phyloP scores from a whole-genome alignment of 2,329 filamentous ascomycete genomes.

The Penicillium sumatraense region DNA sequence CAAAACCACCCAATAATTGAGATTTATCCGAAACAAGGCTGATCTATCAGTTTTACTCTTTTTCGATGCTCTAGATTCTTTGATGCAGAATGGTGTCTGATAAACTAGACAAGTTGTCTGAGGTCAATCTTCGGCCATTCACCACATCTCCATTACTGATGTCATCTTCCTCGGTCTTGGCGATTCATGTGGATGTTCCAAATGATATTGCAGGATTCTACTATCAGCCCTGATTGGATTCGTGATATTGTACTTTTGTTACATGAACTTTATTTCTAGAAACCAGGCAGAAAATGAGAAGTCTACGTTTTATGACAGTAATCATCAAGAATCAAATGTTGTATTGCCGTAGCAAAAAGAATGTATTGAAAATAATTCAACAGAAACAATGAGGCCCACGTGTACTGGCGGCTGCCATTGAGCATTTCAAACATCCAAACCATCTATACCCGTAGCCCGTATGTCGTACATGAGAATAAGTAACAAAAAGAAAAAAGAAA shows the following conservation, averaged over 20 bases:
- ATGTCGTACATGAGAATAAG: constrained; percentile 6
- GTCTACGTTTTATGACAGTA: not conserved
- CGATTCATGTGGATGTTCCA: no score
- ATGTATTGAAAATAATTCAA: constrained; percentile 4
- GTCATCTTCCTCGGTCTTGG: not conserved
- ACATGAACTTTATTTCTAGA: no score
- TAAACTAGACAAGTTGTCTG: no score
- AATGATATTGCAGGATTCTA: no score
- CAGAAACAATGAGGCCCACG: constrained; percentile 5
- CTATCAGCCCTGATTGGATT: no score
- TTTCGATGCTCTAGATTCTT: no score
- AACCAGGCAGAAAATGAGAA: no score
- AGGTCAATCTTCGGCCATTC: not conserved
- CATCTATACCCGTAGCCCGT: constrained; percentile 12
- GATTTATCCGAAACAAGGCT: not conserved
- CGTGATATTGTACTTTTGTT: no score
- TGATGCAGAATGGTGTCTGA: no score
- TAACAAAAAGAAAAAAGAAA: not conserved
- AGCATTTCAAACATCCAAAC: constrained; percentile 11
- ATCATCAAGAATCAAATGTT: not conserved
- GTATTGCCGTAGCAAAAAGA: constrained; percentile 9
- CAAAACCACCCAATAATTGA: not conserved
- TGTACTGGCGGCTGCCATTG: constrained; percentile 3
- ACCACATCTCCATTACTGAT: not conserved
- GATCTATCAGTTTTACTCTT: not conserved